phyloP scores from a whole-genome alignment of 1,139 yeast species.

The Zygosaccharomyces sapae region DNA sequence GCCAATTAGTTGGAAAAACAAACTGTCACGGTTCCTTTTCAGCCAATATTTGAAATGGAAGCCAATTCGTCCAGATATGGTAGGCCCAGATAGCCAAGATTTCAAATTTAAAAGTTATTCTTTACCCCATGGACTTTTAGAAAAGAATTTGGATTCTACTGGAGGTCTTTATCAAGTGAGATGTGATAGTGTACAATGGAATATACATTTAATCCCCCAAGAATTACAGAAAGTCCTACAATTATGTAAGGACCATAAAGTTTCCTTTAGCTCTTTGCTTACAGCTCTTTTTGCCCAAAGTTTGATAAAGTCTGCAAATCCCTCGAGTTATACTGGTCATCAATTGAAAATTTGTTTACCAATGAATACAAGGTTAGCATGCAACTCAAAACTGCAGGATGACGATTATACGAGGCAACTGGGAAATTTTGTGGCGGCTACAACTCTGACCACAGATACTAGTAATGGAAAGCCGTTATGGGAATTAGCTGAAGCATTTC shows the following conservation, averaged over 20 bases:
- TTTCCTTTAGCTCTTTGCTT: slow-evolving; percentile 27
- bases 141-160: not conserved
- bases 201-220: slow-evolving; percentile 16
- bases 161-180: slow-evolving; percentile 12
- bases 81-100: slow-evolving; percentile 11
- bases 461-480: slow-evolving; percentile 15
- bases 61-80: slow-evolving; percentile 13
- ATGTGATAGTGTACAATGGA: slow-evolving; percentile 23
- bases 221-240: slow-evolving; percentile 15
- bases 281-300: slow-evolving; percentile 19
- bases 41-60: slow-evolving; percentile 12
- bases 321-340: slow-evolving; percentile 15
- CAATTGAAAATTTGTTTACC: slow-evolving; percentile 27
- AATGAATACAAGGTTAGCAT: slow-evolving; percentile 26
- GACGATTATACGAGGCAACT: slow-evolving; percentile 14
- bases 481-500: slow-evolving; percentile 21
- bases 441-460: slow-evolving; percentile 15
- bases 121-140: slow-evolving; percentile 19
- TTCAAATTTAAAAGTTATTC: slow-evolving; percentile 21
- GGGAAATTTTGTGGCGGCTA: slow-evolving; percentile 28
- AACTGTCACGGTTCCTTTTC: slow-evolving; percentile 14
- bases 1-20: slow-evolving; percentile 10
- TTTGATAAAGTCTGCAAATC: slow-evolving; percentile 12
- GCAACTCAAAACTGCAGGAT: slow-evolving; percentile 13
- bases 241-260: slow-evolving; percentile 22